A percentile compares a stretch with the other conserved stretches of the same genome.
Evolutionary conservation across 78 protist genomes (phyloP).

Genomic region (Dictyostelium firmibasis): DNA sequence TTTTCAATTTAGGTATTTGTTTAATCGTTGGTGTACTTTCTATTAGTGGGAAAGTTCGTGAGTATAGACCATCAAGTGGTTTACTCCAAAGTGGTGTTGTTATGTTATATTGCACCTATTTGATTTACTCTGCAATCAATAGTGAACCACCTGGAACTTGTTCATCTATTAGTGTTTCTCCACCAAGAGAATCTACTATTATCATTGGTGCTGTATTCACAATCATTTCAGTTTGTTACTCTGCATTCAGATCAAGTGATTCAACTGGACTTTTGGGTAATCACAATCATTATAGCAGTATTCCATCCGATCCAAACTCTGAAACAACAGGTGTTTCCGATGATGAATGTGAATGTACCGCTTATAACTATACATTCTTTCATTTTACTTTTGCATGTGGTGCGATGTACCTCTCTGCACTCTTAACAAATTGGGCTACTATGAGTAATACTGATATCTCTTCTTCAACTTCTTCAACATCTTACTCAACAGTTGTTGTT

Average conservation of each 20-base stretch:
- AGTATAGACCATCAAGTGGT: constrained; percentile 80
- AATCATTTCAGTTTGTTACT: constrained; percentile 76
- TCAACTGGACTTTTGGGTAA: constrained; percentile 36
- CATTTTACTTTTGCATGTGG: constrained; percentile 86
- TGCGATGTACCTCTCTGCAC: constrained; percentile 83
- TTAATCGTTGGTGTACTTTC: constrained; percentile 60
- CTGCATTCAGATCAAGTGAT: constrained; percentile 75
- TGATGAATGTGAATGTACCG: constrained; percentile 72
- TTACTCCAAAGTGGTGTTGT: constrained; percentile 85
- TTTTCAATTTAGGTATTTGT: constrained; percentile 60
- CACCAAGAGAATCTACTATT: constrained; percentile 3
- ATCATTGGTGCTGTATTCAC: constrained; percentile 79
- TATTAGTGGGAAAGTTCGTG: constrained; percentile 59
- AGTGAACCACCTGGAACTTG: constrained; percentile 64
- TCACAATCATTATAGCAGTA: neutral
- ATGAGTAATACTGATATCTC: neutral
- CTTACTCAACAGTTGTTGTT: neutral
- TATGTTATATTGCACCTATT: constrained; percentile 78
- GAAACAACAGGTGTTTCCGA: constrained; percentile 30
- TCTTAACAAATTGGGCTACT: constrained; percentile 86
- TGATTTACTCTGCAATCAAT: constrained; percentile 81
- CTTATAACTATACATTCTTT: constrained; percentile 86
- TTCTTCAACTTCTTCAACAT: neutral
- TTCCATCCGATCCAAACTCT: neutral
- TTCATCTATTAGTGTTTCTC: neutral